A percentile compares a stretch with the other conserved stretches of the same genome.
Evolutionary conservation across 2,329 filamentous ascomycete species (phyloP).

Genomic region (Fusarium veterinarium): DNA sequence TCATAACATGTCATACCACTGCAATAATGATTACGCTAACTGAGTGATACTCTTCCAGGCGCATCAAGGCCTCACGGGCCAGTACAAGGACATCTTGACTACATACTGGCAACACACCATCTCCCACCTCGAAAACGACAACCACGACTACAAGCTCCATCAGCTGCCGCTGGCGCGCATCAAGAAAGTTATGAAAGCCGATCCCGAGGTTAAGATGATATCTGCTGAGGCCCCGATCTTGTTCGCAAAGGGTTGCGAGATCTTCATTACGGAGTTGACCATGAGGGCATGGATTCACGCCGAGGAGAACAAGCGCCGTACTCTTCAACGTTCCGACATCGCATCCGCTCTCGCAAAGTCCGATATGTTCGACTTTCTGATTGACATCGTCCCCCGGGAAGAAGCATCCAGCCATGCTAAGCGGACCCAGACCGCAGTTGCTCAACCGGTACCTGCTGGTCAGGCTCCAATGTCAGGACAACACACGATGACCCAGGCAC

Average conservation of each 20-base stretch:
- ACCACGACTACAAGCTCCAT: constrained; percentile 98
- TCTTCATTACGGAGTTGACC: constrained; percentile 98
- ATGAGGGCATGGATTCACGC: constrained; percentile 99
- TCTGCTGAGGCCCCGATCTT: constrained; percentile 97
- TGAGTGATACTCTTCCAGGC: constrained; percentile 66
- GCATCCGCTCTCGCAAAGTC: constrained; percentile 95
- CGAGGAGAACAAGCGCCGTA: constrained; percentile 97
- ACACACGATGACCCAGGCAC: constrained; percentile 63
- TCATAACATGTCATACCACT: background rate
- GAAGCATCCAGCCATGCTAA: constrained; percentile 90
- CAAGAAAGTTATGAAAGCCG: constrained; percentile 99
- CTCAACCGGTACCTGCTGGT: constrained; percentile 59
- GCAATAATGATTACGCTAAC: background rate
- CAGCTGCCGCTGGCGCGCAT: constrained; percentile 97
- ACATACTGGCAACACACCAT: constrained; percentile 99
- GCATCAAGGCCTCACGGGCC: constrained; percentile 91
- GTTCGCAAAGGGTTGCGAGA: constrained; percentile 98
- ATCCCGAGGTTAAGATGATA: constrained; percentile 99
- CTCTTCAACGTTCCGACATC: constrained; percentile 94
- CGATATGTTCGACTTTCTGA: constrained; percentile 99
- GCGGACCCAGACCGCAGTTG: constrained; percentile 64
- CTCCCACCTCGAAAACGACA: constrained; percentile 92
- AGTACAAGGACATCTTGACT: constrained; percentile 96
- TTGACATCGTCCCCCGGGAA: constrained; percentile 97
- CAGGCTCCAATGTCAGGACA: constrained; percentile 65